Evolutionary conservation across 495 filamentous ascomycete species (phyloP).

Genomic region (Durotheca rogersii): DNA sequence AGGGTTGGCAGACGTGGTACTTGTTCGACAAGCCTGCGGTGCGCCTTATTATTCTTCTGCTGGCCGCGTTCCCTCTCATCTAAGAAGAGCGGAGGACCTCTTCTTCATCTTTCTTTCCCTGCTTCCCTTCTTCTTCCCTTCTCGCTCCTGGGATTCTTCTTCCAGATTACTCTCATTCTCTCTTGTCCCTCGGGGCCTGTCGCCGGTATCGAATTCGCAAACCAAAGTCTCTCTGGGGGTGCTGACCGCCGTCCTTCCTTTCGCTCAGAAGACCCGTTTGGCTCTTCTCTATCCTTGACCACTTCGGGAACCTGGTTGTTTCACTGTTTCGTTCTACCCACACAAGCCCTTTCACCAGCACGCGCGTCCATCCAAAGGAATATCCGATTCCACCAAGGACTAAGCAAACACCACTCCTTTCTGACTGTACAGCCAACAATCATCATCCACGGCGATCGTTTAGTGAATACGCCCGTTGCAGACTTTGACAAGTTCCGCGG

Average conservation of each 20-base stretch:
- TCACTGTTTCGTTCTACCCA: constrained; percentile 31
- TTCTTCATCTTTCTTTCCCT: no score
- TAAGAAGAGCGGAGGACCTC: neutral
- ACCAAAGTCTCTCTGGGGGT: constrained; percentile 20
- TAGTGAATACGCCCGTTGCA: constrained; percentile 6
- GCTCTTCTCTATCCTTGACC: constrained; percentile 22
- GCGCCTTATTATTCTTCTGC: constrained; percentile 29
- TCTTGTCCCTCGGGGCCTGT: constrained; percentile 24
- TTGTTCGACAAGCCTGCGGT: no score
- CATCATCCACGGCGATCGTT: constrained; percentile 6
- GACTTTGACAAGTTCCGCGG: constrained; percentile 14
- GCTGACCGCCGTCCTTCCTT: constrained; percentile 20
- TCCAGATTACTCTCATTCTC: constrained; percentile 24
- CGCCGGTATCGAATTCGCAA: constrained; percentile 29
- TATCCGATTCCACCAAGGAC: constrained; percentile 8
- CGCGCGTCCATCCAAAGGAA: constrained; percentile 7
- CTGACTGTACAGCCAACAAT: neutral
- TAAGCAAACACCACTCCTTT: constrained; percentile 2
- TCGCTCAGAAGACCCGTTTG: constrained; percentile 11
- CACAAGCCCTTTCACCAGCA: constrained; percentile 13
- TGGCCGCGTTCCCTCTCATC: constrained; percentile 29
- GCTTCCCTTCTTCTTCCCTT: constrained; percentile 22
- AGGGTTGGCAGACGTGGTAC: no score
- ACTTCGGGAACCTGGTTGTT: constrained; percentile 32
- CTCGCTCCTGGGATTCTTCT: constrained; percentile 18